Evolutionary conservation across 306 rosid species (phyloP), one percentile per base, ranked within the genome.

Genomic region (Citrullus mucosospermus): DNA sequence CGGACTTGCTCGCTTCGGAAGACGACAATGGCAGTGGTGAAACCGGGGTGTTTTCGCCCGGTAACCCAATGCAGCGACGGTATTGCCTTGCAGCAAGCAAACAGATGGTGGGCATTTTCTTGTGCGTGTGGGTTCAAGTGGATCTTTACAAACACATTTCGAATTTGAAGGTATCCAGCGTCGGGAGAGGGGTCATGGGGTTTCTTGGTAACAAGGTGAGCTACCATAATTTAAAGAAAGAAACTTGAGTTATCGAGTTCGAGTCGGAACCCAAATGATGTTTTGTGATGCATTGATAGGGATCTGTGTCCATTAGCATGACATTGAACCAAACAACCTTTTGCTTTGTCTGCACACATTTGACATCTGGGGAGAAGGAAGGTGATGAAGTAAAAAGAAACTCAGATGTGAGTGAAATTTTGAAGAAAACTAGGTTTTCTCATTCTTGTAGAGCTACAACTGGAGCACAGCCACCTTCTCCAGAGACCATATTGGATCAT

Each of bases 51-150:
- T n/a, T 77, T 41, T 65, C 80, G 17, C 78, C 76, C 4, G 55
- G 48, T 50, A 38, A 46, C 59, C 65, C 78, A 4, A 56, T 2
- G 73, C 80, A 75, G 34, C 78, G 2, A 32, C 79, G 76, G 3
- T 94, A 82, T 80, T 81, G 86, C 81, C 77, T 89, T 20, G 93
- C 88, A 28, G 91, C 88, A 34, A 88, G 97, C 87, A 95, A 92
- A 77, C 99, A 95, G 81, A 95, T 95, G 99, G 99, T 95, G 14
- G 99, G 99, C 32, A 82, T 95, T 2, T 95, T 92, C 85, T 78
- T 89, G 80, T 89, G 93, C 30, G 93, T 92, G 62, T 95, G 97
- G 97, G 82, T 92, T 30, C 85, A 90, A 2, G 74, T 80, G 0
- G 90, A 91, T 73, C 90, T 87, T 76, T 82, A 39, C 80, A 39